Evolutionary conservation across 2,329 filamentous ascomycete genomes (phyloP), one percentile per base, ranked within the genome.

Genomic region (Trichoderma atrobrunneum): DNA sequence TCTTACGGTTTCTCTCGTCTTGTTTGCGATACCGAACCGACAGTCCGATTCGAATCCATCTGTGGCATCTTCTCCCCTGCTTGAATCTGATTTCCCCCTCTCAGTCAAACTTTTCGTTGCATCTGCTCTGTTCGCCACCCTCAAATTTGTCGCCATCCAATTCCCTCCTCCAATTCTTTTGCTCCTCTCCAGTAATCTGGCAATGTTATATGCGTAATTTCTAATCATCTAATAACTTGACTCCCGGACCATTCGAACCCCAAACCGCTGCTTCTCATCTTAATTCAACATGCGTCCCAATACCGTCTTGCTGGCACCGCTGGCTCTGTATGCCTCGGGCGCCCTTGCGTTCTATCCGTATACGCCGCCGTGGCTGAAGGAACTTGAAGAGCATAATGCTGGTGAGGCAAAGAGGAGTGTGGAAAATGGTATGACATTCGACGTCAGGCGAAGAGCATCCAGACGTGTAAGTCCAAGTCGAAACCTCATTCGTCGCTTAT

Each of bases 331-430:
- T 80, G 80, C 82, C 70, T 80, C 83, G 51, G 78, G 81, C 64
- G 81, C 81, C 70, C 78, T 83, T 67, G 87, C 87, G 67, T 87
- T 89, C 77, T 85, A 80, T 63, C 84, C 84, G 5, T 87, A 82
- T 77, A 78, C 77, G 26, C 84, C 85, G 10, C 71, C 72, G 70
- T 83, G 82, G 82, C 74, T 77, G 61, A 70, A 77, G 61, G 77
- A 81, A 65, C 68, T 79, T 65, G 78, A 79, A 39, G 76, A 77
- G 64, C 71, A 72, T 66, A 73, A 61, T 18, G 11, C 64, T 16
- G 67, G 54, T 71, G 78, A 70, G 77, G 79, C 75, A 56, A 76
- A 72, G 75, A 77, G 76, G 67, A 75, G 73, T 65, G 72, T 72
- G 70, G 71, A 64, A 43, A 73, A 65, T 24, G 76, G 76, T 32